Evolutionary conservation across 2,329 filamentous ascomycete species (phyloP), one percentile per base, ranked within the genome.

Genomic region (Pseudogymnoascus sp.): DNA sequence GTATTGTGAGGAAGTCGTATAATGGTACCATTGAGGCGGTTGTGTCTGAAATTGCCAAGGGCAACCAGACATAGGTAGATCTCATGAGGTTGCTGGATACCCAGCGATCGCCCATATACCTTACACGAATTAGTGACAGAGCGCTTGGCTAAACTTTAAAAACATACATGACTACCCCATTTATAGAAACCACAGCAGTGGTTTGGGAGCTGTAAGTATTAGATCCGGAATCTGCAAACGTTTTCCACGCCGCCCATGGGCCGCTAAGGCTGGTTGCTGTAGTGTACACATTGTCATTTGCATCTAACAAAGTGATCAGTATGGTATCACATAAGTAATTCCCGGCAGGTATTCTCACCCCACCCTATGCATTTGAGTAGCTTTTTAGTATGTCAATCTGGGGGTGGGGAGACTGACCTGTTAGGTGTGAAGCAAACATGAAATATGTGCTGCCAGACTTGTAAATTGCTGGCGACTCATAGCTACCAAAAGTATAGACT

Each of bases 21-120:
- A n/a, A 23, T 33, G 50, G 31, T 71, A 71, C 74, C 69, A 84
- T 77, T 9, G 68, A 77, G 1, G 84, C 82, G 0, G 75, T 79
- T 0, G 77, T 83, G 0, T 82, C 83, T 1, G 75, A 76, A 64
- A 87, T 77, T 3, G 70, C 75, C 0, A 88, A 73, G 0, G 86
- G 86, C 0, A 88, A 77, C 86, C 86, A 89, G 42, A 88, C 75
- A 68, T 88, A 88, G 0, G 84, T 87, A 61, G 80, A 83, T 0
- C 80, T 75, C 72, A 80, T 81, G 0, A 90, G 77, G 66, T 88
- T 85, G n/a, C 72, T 71, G 4, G 78, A 80, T 0, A 83, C 73
- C 87, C 87, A 89, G 21, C 87, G 82, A 73, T 90, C 87, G 19
- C 87, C 87, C 74, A 88, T 82, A 73, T 88, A 89, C 66, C 87